Conservation (phyloP, 2,329 filamentous ascomycete genomes). For the Lasiodiplodia citricola region DNA sequence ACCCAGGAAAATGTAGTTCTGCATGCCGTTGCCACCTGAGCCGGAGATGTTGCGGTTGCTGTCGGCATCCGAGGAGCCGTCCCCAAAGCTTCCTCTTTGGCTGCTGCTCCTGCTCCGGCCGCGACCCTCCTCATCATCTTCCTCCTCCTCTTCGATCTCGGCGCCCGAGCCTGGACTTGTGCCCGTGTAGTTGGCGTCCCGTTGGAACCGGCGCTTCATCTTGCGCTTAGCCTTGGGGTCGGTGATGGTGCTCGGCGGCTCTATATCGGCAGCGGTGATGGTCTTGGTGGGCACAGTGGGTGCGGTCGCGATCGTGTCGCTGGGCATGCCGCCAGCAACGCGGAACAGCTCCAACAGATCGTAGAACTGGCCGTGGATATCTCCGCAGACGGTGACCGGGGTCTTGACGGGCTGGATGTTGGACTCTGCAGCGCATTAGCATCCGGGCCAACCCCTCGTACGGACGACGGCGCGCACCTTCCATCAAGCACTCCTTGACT, state of each 20-base stretch:
- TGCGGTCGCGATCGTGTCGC: slow-evolving; percentile 70
- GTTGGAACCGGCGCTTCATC: slow-evolving; percentile 65
- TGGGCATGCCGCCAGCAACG: slow-evolving; percentile 95
- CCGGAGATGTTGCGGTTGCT: slow-evolving; percentile 44
- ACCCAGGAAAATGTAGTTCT: slow-evolving; percentile 75
- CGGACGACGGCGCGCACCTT: slow-evolving; percentile 64
- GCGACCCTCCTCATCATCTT: slow-evolving; percentile 54
- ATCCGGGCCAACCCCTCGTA: background rate
- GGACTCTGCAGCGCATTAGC: slow-evolving; percentile 67
- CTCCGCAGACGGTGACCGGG: slow-evolving; percentile 94
- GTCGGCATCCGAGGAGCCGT: slow-evolving; percentile 47
- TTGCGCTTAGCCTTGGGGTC: slow-evolving; percentile 87
- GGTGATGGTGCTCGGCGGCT: slow-evolving; percentile 86
- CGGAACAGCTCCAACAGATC: slow-evolving; percentile 96
- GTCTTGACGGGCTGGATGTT: slow-evolving; percentile 98
- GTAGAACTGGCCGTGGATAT: slow-evolving; percentile 99
- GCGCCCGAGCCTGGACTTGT: slow-evolving; percentile 46
- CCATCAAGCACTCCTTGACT: slow-evolving; percentile 98
- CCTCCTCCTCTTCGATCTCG: slow-evolving; percentile 57
- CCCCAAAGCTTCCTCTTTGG: slow-evolving; percentile 45
- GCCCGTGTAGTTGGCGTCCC: slow-evolving; percentile 60
- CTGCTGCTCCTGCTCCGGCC: slow-evolving; percentile 52
- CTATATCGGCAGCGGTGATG: slow-evolving; percentile 89
- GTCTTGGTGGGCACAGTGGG: slow-evolving; percentile 71
- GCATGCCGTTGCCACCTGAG: slow-evolving; percentile 59